A percentile compares a stretch with the other conserved stretches of the same genome.
phyloP scores from a whole-genome alignment of 2,329 filamentous ascomycete species.

The Lachnellula cervina region DNA sequence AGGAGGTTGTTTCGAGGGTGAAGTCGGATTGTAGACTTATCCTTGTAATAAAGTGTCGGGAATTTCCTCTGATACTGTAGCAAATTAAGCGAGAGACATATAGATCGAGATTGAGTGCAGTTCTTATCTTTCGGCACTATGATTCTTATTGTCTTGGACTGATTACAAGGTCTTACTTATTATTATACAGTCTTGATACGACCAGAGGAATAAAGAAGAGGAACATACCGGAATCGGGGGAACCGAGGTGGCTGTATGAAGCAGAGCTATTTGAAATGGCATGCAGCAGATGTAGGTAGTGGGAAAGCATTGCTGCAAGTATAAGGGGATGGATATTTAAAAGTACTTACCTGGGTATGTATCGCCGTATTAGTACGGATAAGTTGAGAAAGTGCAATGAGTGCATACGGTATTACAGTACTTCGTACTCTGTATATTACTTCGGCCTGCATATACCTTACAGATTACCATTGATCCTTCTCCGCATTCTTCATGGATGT shows the following conservation, averaged over 20 bases:
- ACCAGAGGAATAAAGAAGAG: neutral
- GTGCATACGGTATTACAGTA: neutral
- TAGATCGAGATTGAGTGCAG: neutral
- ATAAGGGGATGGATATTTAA: neutral
- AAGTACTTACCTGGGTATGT: neutral
- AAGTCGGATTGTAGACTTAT: slow-evolving; percentile 5
- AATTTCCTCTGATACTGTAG: no score
- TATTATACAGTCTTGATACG: no score
- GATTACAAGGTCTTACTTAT: neutral
- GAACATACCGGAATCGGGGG: neutral
- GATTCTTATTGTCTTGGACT: neutral
- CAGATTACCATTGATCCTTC: neutral
- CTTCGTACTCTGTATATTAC: neutral
- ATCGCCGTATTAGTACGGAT: neutral
- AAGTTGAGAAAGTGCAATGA: neutral
- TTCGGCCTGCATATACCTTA: no score
- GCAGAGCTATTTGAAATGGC: neutral
- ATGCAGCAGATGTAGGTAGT: neutral
- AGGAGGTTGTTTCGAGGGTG: neutral
- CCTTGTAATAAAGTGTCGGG: neutral
- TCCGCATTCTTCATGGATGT: neutral
- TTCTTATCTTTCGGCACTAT: neutral
- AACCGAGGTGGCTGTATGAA: slow-evolving; percentile 12
- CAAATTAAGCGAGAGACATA: neutral
- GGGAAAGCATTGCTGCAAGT: neutral